phyloP scores from a whole-genome alignment of 1,139 yeast genomes.

The Meyerozyma athensensis region DNA sequence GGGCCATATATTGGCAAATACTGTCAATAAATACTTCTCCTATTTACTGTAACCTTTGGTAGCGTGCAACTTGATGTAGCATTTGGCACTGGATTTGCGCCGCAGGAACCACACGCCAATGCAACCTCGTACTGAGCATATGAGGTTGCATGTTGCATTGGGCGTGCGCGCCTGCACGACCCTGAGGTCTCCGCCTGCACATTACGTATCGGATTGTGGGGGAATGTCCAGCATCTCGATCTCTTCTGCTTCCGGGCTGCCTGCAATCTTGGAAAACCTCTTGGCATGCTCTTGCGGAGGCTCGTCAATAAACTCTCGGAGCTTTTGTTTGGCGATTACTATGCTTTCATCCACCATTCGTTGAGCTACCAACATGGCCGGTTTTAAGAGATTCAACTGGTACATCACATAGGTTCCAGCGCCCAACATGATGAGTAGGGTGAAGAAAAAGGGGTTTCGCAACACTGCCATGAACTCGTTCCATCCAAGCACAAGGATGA shows the following conservation, averaged over 20 bases:
- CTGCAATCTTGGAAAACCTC: slow-evolving; percentile 20
- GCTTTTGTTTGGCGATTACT: slow-evolving; percentile 52
- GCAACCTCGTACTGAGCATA: not conserved
- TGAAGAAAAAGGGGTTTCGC: slow-evolving; percentile 75
- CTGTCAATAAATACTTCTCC: slow-evolving; percentile 2
- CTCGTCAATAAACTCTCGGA: slow-evolving; percentile 46
- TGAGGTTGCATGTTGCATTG: slow-evolving; percentile 2
- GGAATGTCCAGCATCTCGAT: slow-evolving; percentile 4
- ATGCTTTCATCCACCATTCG: slow-evolving; percentile 56
- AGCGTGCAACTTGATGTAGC: slow-evolving; percentile 3
- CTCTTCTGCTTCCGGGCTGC: slow-evolving; percentile 3
- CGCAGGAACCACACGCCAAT: not conserved
- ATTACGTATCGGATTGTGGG: not conserved
- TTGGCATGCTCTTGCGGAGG: slow-evolving; percentile 24
- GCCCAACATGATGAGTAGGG: slow-evolving; percentile 47
- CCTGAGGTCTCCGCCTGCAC: not conserved
- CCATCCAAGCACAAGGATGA: slow-evolving; percentile 84
- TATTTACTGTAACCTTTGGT: not conserved
- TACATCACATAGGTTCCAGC: slow-evolving; percentile 68
- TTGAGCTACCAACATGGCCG: slow-evolving; percentile 57
- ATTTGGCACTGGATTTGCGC: not conserved
- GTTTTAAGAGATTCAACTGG: slow-evolving; percentile 69
- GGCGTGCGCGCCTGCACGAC: slow-evolving; percentile 1
- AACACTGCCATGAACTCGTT: slow-evolving; percentile 88
- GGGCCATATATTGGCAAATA: not conserved